Evolutionary conservation across 495 filamentous ascomycete genomes (phyloP).

Genomic region (Parmelia sp.): DNA sequence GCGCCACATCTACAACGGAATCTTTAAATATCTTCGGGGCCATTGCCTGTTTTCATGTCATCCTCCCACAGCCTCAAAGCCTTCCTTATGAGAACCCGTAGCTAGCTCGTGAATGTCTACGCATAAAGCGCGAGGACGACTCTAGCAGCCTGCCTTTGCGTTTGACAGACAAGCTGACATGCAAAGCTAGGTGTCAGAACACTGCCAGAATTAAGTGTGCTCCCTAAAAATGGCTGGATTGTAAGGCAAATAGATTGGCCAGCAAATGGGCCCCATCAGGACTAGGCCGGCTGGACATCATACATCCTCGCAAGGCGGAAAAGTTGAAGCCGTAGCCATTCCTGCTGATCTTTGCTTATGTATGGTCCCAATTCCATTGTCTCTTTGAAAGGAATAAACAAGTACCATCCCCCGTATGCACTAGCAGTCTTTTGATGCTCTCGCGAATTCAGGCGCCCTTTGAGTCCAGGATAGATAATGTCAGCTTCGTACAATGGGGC

Average conservation of each 20-base stretch:
- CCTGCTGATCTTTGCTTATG: slow-evolving; percentile 15
- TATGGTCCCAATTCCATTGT: slow-evolving; percentile 3
- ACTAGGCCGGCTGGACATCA: slow-evolving; percentile 1
- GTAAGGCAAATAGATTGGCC: not conserved
- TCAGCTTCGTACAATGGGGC: slow-evolving; percentile 12
- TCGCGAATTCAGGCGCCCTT: slow-evolving; percentile 9
- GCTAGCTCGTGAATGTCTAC: not conserved
- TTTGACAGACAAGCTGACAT: not conserved
- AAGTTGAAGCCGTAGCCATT: slow-evolving; percentile 20
- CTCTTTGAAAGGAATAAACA: slow-evolving; percentile 24
- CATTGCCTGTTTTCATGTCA: not conserved
- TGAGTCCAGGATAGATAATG: slow-evolving; percentile 14
- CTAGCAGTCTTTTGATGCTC: slow-evolving; percentile 20
- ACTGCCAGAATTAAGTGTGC: not conserved
- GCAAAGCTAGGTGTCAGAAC: not conserved
- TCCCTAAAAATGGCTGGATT: not conserved
- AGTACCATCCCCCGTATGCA: slow-evolving; percentile 31
- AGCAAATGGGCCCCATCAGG: not conserved
- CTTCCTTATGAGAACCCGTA: not conserved
- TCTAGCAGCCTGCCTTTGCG: not conserved
- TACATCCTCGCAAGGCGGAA: slow-evolving; percentile 18
- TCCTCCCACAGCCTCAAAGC: too few species aligned
- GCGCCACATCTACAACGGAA: not conserved
- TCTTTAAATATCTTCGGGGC: not conserved
- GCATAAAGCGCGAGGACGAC: not conserved